Evolutionary conservation across 306 rosid species (phyloP).

Genomic region (Vicia sativa): DNA sequence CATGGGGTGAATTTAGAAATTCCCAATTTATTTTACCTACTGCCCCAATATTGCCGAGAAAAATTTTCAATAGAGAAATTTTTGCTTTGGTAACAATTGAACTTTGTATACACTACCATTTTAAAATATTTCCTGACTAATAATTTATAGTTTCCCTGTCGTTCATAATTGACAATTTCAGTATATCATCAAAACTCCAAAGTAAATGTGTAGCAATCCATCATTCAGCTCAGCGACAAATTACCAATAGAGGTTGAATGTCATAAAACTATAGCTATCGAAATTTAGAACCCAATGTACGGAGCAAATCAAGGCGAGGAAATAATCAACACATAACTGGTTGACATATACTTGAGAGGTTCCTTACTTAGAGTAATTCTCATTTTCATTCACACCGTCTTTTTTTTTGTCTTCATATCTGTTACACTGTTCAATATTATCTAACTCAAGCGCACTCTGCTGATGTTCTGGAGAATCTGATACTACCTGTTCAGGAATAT

Average conservation of each 20-base stretch:
- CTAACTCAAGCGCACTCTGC: constrained; percentile 18
- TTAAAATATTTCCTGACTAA: constrained; percentile 46
- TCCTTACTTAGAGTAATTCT: constrained; percentile 24
- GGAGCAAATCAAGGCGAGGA: background rate
- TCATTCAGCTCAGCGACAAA: constrained; percentile 8
- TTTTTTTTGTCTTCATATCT: constrained; percentile 28
- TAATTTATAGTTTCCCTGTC: background rate
- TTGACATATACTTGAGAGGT: constrained; percentile 16
- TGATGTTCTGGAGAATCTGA: background rate
- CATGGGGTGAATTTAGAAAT: no score
- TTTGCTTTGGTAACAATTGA: constrained; percentile 69
- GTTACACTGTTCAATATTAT: constrained; percentile 20
- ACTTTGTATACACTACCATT: constrained; percentile 68
- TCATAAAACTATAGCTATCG: background rate
- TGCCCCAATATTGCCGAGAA: constrained; percentile 74
- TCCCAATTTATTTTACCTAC: constrained; percentile 42
- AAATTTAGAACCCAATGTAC: background rate
- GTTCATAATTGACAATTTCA: no score
- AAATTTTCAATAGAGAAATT: constrained; percentile 57
- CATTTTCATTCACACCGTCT: constrained; percentile 37
- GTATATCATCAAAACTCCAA: no score
- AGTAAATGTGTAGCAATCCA: background rate
- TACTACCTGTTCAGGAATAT: constrained; percentile 22
- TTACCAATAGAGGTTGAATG: background rate
- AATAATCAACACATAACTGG: constrained; percentile 8